Conservation (phyloP, 1,284 basidiomycete species). For the Leccinum pallidistipes region DNA sequence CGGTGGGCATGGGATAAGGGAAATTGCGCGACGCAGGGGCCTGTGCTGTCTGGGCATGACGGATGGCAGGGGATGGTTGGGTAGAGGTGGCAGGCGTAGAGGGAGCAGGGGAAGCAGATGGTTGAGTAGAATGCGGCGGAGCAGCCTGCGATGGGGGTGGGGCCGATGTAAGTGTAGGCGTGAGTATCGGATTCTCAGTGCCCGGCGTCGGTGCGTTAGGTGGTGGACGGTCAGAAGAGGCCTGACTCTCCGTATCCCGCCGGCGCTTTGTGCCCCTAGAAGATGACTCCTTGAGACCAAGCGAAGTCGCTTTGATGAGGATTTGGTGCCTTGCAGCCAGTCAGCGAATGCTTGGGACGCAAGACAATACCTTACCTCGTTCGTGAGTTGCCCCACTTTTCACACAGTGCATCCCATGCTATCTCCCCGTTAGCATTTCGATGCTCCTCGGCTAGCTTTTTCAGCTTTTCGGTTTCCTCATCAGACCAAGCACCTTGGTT, state of each 20-base stretch:
- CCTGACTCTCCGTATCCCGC: constrained; percentile 44
- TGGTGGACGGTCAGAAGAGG: constrained; percentile 31
- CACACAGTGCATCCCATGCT: constrained; percentile 75
- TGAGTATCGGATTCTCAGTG: constrained; percentile 24
- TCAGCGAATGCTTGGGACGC: constrained; percentile 13
- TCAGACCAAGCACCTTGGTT: constrained; percentile 75
- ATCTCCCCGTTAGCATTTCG: constrained; percentile 52
- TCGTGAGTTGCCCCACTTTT: constrained; percentile 67
- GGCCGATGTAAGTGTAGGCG: constrained; percentile 20
- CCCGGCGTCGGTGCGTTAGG: constrained; percentile 27
- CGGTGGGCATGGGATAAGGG: constrained; percentile 50
- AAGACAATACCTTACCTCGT: constrained; percentile 49
- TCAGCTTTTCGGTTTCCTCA: constrained; percentile 67
- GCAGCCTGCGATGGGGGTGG: constrained; percentile 23
- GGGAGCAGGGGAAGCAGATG: constrained; percentile 32
- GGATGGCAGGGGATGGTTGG: constrained; percentile 34
- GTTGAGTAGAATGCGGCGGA: constrained; percentile 22
- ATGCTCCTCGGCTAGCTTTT: constrained; percentile 65
- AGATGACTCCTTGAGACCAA: constrained; percentile 73
- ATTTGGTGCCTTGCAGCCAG: constrained; percentile 63
- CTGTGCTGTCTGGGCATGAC: constrained; percentile 33
- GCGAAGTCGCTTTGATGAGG: constrained; percentile 69
- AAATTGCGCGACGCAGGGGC: constrained; percentile 31
- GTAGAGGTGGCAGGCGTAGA: constrained; percentile 34
- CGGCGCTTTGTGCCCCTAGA: constrained; percentile 63